Percentiles rank a stretch among this genome's conserved stretches.
Conservation (phyloP, 2,329 filamentous ascomycete species). For the Chrysoporthe cubensis region DNA sequence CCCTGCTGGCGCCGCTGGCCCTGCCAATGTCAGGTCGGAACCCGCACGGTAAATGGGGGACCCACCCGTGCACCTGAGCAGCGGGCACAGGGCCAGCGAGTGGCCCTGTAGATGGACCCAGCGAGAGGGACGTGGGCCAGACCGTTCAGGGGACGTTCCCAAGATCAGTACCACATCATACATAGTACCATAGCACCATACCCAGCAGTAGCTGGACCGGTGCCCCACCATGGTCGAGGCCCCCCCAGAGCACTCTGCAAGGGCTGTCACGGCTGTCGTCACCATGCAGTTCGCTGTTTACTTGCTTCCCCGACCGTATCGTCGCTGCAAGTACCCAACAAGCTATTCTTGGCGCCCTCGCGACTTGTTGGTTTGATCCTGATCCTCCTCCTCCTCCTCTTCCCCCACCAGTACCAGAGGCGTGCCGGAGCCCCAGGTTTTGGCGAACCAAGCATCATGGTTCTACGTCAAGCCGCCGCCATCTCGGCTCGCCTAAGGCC, state of each 20-base stretch:
- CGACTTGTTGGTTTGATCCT: background rate
- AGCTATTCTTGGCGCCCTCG: background rate
- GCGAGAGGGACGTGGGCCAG: conserved; percentile 9
- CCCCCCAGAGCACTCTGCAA: background rate
- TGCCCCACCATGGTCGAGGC: conserved; percentile 10
- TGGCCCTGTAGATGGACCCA: conserved; percentile 1
- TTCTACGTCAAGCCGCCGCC: background rate
- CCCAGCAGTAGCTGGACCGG: background rate
- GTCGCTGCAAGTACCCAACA: too few relatives aligned
- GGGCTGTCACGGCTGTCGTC: conserved; percentile 1
- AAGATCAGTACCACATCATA: background rate
- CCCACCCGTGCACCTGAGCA: background rate
- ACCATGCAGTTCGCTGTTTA: background rate
- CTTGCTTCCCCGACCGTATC: background rate
- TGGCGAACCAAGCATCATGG: background rate
- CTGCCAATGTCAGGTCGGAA: conserved; percentile 4
- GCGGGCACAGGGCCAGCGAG: background rate
- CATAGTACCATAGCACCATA: too few relatives aligned
- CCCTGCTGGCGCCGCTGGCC: background rate
- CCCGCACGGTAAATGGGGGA: conserved; percentile 3
- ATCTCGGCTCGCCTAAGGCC: background rate
- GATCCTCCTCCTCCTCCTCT: background rate
- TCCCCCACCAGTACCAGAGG: background rate
- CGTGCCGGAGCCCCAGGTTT: background rate
- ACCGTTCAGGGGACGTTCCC: background rate